Conservation (phyloP, 345 rosid species). For the Hibiscus tridactylites region DNA sequence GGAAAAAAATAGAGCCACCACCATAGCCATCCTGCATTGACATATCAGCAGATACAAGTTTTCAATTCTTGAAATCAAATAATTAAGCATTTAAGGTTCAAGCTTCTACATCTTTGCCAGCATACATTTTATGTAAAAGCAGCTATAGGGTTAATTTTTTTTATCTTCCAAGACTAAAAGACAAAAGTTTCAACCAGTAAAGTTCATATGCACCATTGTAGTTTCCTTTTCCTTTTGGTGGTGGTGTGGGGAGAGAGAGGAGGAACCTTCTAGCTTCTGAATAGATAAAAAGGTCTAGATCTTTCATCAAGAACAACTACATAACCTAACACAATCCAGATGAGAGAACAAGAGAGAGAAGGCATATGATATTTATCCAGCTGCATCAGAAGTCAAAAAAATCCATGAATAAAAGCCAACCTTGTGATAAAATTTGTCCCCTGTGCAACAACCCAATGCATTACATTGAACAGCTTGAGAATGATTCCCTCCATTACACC, state of each 20-base stretch:
- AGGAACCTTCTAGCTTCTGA: not conserved
- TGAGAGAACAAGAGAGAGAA: not conserved
- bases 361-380: not conserved
- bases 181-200: not conserved
- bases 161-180: not conserved
- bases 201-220: too few relatives aligned
- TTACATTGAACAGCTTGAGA: not conserved
- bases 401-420: not conserved
- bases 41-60: not conserved
- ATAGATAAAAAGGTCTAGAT: not conserved
- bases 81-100: not conserved
- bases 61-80: not conserved
- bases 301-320: not conserved
- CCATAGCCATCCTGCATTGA: constrained; percentile 32
- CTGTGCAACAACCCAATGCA: not conserved
- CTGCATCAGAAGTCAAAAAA: not conserved
- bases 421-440: not conserved
- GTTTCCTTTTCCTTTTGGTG: too few relatives aligned
- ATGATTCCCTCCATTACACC: not conserved
- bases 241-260: not conserved
- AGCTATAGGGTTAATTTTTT: not conserved
- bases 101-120: not conserved
- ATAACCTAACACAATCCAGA: not conserved
- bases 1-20: constrained; percentile 18
- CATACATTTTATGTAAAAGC: not conserved